phyloP scores from a whole-genome alignment of 306 rosid species.

The Citrullus mucosospermus region DNA sequence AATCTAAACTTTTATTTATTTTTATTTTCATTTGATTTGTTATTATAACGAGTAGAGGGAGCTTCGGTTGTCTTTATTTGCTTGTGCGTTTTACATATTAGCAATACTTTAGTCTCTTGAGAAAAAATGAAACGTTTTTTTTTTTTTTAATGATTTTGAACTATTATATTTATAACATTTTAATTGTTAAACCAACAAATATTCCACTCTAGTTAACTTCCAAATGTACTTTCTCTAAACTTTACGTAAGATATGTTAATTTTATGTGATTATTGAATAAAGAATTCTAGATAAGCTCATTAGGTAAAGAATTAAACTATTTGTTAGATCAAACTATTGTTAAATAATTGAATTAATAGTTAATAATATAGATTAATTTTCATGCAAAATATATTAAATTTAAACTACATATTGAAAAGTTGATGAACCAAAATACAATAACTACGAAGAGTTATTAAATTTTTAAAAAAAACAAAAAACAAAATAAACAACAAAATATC shows the following conservation, averaged over 20 bases:
- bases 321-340: no score
- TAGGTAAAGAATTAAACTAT: no score
- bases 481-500: neutral
- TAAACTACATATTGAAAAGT: no score
- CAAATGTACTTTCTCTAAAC: neutral
- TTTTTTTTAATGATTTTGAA: no score
- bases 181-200: neutral
- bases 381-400: no score
- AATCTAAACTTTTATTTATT: no score
- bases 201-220: neutral
- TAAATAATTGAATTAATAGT: no score
- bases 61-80: neutral
- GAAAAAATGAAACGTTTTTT: neutral
- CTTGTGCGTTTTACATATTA: neutral
- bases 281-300: no score
- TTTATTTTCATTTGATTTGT: neutral
- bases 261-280: no score
- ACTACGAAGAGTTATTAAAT: neutral
- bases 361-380: no score
- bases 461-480: neutral
- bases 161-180: neutral
- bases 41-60: neutral
- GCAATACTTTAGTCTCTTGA: neutral
- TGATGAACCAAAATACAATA: no score
- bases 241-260: no score